Conservation (phyloP, 2,329 filamentous ascomycete genomes). For the Monilinia polystroma region DNA sequence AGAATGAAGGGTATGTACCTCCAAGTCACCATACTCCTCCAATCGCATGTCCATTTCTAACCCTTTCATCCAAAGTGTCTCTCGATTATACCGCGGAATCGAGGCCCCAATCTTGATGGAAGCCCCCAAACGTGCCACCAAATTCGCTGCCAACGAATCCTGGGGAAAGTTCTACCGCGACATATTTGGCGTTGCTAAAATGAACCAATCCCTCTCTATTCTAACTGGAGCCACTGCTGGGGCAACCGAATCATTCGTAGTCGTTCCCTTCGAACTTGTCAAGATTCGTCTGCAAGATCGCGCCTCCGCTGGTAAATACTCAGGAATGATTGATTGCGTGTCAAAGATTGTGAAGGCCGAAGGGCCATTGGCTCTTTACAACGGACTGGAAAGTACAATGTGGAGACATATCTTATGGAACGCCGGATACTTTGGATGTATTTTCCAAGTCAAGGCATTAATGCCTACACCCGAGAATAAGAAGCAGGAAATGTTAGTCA, state of each 20-base stretch:
- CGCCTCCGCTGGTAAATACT: conserved; percentile 86
- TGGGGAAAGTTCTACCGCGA: conserved; percentile 95
- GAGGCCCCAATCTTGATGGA: conserved; percentile 97
- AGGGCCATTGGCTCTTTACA: conserved; percentile 86
- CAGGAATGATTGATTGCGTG: conserved; percentile 76
- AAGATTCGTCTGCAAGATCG: conserved; percentile 98
- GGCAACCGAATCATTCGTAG: conserved; percentile 93
- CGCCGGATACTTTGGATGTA: conserved; percentile 95
- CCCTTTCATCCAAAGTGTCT: not conserved
- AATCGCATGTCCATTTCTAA: not conserved
- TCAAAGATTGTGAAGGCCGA: conserved; percentile 80
- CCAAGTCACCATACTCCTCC: not conserved
- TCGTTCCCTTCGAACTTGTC: conserved; percentile 96
- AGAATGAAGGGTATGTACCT: conserved; percentile 77
- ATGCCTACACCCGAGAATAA: conserved; percentile 81
- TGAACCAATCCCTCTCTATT: conserved; percentile 88
- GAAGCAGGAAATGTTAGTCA: conserved; percentile 77
- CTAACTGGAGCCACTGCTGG: conserved; percentile 93
- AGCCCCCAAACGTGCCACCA: conserved; percentile 92
- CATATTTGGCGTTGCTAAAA: conserved; percentile 78
- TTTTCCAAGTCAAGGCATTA: conserved; percentile 90
- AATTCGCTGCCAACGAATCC: conserved; percentile 98
- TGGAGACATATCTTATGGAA: conserved; percentile 97
- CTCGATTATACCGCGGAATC: conserved; percentile 92
- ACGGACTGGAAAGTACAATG: conserved; percentile 92